Conservation (phyloP, 2,329 filamentous ascomycete genomes). For the Scortechinia acanthostroma region DNA sequence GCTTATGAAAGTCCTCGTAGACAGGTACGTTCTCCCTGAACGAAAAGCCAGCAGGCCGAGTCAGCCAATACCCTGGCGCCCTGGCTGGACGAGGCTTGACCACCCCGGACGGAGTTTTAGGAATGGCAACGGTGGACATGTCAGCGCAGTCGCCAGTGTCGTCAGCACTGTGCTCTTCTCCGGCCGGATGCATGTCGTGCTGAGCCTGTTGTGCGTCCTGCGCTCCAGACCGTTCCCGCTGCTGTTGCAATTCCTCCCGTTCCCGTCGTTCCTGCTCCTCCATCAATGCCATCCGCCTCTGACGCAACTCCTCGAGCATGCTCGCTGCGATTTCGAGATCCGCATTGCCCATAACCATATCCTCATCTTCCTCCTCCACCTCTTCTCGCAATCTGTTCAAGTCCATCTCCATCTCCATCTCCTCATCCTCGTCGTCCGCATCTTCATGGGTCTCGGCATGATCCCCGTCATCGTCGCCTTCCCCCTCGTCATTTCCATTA, state of each 20-base stretch:
- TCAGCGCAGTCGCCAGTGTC: neutral
- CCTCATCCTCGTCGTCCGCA: conserved; percentile 2
- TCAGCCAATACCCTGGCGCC: conserved; percentile 78
- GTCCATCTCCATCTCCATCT: neutral
- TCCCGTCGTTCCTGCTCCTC: neutral
- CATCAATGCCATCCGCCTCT: neutral
- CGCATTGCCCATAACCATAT: neutral
- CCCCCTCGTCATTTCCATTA: conserved; percentile 32
- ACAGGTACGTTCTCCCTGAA: conserved; percentile 54
- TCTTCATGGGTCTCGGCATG: neutral
- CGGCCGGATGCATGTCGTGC: too few species aligned
- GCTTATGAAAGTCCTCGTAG: conserved; percentile 82
- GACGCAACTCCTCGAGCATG: neutral
- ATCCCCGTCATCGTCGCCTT: conserved; percentile 20
- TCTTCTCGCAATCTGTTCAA: neutral
- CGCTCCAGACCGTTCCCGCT: too few species aligned
- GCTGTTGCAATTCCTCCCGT: too few species aligned
- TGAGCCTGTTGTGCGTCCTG: neutral
- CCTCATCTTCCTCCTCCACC: neutral
- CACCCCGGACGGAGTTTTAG: conserved; percentile 9
- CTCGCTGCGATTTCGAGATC: neutral
- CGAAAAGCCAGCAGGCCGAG: conserved; percentile 66
- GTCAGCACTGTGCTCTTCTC: neutral
- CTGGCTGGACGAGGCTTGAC: conserved; percentile 41
- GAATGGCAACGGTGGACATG: neutral